Base-by-base conservation (phyloP, 2,329 filamentous ascomycete species). In the Annulohypoxylon truncatum region DNA sequence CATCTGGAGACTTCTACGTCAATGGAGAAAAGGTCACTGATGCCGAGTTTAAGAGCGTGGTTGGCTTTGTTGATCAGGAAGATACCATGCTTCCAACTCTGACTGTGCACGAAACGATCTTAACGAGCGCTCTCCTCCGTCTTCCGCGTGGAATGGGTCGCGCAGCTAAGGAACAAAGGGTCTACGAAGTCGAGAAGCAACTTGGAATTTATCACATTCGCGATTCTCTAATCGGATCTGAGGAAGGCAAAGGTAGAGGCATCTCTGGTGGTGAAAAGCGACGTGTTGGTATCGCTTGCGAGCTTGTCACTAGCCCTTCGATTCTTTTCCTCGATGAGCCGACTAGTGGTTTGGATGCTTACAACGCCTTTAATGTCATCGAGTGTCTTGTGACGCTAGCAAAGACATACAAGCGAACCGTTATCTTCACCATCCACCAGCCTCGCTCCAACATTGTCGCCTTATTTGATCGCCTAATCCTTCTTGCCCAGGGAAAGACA, bases 341-440 rank as follows among this genome's bases (percentile, higher is more conserved):
- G 1, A 99, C 96, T 0, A 98, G 95, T 75, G 96, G 96, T 57
- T 85, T 98, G 20, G 96, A 99, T 78, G 93, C 96, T 0, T 99
- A 90, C 83, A 99, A 99, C 76, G 96, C 96, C 4, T 99, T 96
- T 84, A 99, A 99, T 70, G 96, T 99, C 38, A 89, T 99, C 24
- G 96, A 99, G 78, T 98, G 94, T 74, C 86, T 99, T 8, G 95
- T 98, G 38, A 97, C 92, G 1, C 82, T 99, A 46, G 96, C 96
- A 54, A 97, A 97, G 82, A 96, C 90, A 42, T 99, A 98, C 82
- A 96, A 97, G 81, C 88, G 96, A 66, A 99, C 96, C 0, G 94
- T 99, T 59, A 92, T 99, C 67, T 97, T 99, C 81, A 99, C 96
- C 12, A 99, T 99, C 69, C 96, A 99, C 78, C 96, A 99, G 75